Evolutionary conservation across 208 protist genomes (phyloP).

Genomic region (Tritrichomonas foetus): DNA sequence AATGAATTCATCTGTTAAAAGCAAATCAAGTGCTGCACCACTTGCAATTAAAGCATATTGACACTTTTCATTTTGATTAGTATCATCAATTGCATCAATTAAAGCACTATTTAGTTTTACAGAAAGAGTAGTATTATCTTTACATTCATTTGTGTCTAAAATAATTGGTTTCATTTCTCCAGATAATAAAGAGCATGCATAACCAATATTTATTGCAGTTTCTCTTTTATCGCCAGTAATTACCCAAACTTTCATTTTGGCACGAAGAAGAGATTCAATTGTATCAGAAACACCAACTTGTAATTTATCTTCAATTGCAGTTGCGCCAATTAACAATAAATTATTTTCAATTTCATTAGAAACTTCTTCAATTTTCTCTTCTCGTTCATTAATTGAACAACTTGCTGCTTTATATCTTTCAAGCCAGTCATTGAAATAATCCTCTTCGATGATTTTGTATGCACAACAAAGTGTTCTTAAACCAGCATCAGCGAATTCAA

Average conservation of each 20-base stretch:
- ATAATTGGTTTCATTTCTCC: slow-evolving; percentile 43
- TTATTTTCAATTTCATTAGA: slow-evolving; percentile 43
- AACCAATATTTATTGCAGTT: slow-evolving; percentile 79
- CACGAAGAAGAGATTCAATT: slow-evolving; percentile 59
- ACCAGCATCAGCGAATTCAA: not conserved
- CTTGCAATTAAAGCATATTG: not conserved
- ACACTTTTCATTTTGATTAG: not conserved
- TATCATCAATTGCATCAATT: not conserved
- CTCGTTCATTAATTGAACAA: slow-evolving; percentile 4
- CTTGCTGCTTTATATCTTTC: slow-evolving; percentile 31
- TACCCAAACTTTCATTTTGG: slow-evolving; percentile 86
- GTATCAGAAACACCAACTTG: slow-evolving; percentile 78
- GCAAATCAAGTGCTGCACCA: not conserved
- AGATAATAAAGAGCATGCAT: slow-evolving; percentile 48
- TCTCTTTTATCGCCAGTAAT: slow-evolving; percentile 97
- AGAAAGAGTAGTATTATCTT: not conserved
- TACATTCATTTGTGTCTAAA: not conserved
- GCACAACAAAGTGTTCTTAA: slow-evolving; percentile 32
- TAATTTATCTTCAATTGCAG: slow-evolving; percentile 68
- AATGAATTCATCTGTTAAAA: not conserved
- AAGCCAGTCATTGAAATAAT: not conserved
- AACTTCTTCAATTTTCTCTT: slow-evolving; percentile 44
- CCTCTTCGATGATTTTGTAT: not conserved
- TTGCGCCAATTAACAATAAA: slow-evolving; percentile 48
- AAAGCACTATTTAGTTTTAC: not conserved